Evolutionary conservation across 106 monocot genomes (phyloP).

Genomic region (Dendrobium officinale): DNA sequence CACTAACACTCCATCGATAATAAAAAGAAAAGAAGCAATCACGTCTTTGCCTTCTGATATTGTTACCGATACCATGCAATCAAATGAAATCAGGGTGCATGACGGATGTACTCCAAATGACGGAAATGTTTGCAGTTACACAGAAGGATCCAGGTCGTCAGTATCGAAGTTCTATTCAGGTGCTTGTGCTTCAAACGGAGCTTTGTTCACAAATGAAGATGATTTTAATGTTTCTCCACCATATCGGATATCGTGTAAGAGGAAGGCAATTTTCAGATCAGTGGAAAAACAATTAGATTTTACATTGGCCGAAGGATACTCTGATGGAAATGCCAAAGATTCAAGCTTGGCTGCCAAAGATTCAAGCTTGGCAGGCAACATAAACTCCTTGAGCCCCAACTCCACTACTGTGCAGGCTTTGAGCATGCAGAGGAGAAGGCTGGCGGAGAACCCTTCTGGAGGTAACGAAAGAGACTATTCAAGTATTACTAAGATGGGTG

Average conservation of each 20-base stretch:
- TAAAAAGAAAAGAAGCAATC: constrained; percentile 37
- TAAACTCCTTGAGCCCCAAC: neutral
- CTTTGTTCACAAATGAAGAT: neutral
- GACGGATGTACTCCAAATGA: too few species aligned
- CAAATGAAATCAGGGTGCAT: too few species aligned
- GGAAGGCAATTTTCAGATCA: constrained; percentile 36
- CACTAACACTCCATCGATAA: constrained; percentile 55
- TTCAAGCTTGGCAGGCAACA: neutral
- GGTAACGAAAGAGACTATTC: too few species aligned
- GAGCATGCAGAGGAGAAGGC: constrained; percentile 1
- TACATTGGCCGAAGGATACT: constrained; percentile 18
- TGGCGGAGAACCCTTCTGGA: too few species aligned
- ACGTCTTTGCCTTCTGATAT: constrained; percentile 4
- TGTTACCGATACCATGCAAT: neutral
- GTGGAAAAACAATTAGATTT: constrained; percentile 72
- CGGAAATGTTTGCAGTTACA: neutral
- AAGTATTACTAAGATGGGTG: too few species aligned
- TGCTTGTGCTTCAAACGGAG: constrained; percentile 6
- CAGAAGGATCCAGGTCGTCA: neutral
- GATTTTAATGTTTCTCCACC: constrained; percentile 43
- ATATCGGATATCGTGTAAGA: constrained; percentile 37
- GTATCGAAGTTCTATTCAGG: constrained; percentile 8
- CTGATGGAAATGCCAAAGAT: constrained; percentile 1
- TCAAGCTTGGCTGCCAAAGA: neutral
- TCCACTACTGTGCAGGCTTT: neutral